Evolutionary conservation across 139 green algal genomes (phyloP).

Genomic region (Yamagishiella unicocca): DNA sequence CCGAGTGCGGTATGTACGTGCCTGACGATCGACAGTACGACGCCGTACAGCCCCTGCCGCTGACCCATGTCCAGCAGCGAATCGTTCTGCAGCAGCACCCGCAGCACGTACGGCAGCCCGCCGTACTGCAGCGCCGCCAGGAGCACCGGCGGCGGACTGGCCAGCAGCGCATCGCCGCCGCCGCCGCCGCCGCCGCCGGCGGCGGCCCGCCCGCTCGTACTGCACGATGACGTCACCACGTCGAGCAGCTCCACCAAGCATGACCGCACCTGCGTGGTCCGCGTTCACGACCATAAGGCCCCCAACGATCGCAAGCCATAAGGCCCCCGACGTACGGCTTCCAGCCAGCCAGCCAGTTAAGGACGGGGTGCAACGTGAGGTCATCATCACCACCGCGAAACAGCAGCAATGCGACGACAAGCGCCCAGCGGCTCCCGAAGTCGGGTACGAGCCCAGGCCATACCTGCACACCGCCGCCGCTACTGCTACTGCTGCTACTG

Average conservation of each 20-base stretch:
- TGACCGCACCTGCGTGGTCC: neutral
- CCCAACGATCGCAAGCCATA: no score
- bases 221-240: neutral
- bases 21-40: neutral
- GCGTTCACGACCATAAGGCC: neutral
- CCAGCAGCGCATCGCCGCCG: neutral
- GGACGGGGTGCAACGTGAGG: no score
- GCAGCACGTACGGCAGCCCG: conserved; percentile 42
- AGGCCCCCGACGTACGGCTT: no score
- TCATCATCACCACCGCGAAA: no score
- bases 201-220: neutral
- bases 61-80: conserved; percentile 50
- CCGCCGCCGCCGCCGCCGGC: neutral
- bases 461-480: no score
- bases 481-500: no score
- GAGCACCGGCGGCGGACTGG: conserved; percentile 24
- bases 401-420: no score
- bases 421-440: no score
- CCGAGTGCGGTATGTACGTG: no score
- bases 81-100: conserved; percentile 58
- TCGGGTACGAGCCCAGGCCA: no score
- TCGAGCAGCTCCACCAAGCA: neutral
- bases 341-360: no score
- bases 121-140: conserved; percentile 39
- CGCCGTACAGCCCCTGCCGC: conserved; percentile 33